Base-by-base conservation (phyloP, 1,284 basidiomycete species). In the Ganoderma lucidum region DNA sequence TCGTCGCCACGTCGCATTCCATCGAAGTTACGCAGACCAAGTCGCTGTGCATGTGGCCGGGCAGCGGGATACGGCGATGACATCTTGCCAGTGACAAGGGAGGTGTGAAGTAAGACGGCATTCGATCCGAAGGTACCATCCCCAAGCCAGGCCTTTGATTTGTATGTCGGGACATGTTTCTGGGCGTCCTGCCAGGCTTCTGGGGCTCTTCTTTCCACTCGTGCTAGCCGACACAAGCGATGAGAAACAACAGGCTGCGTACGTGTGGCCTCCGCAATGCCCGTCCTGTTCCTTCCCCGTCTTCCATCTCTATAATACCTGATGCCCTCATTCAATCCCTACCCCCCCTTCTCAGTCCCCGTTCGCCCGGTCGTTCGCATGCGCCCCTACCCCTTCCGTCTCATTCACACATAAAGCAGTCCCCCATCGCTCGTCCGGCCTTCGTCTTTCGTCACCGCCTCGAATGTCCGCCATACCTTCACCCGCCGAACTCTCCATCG, bases 401-500 rank as follows among this genome's bases (percentile, higher is more conserved):
- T 12, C 56, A n/a, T 37, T 39, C 32, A 23, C 56, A 59, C 56
- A 59, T 59, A 59, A 59, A 59, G n/a, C 56, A 23, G 2, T 35
- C 32, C 56, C 56, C 3, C 56, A 15, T 23, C 17, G 17, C 39
- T 35, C 56, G 8, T 3, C 6, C 56, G 1, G 37, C 23, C n/a
- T 8, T 32, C 56, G 35, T 23, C 17, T 58, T n/a, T 39, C n/a
- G 19, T 32, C 56, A 5, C 37, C 14, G 6, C 32, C 56, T 35
- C 15, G 32, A n/a, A 59, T 59, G 56, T 59, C 56, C 23, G 55
- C 55, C 55, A 56, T 56, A 56, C 55, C 55, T 19, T 59, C 56
- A 37, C 56, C 62, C 9, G 73, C 74, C 15, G 56, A 63, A 5
- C 70, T 76, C 35, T 28, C 70, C 23, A 68, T 74, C 62, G 70